Base-by-base conservation (phyloP, 1,139 yeast species). In the Yamadazyma epiphylla region DNA sequence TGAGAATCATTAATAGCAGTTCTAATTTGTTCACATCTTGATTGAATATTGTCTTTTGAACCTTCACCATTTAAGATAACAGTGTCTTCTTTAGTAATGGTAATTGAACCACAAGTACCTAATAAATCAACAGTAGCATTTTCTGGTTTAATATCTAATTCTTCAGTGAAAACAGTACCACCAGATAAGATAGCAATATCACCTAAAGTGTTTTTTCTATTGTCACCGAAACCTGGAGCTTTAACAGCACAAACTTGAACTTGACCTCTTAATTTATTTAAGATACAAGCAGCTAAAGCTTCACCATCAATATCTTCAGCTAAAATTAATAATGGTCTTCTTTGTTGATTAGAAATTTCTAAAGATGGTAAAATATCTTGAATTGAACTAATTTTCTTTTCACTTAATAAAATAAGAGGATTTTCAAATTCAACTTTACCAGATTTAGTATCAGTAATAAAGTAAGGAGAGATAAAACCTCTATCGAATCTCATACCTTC, bases 401-500 rank as follows among this genome's bases (percentile, higher is more conserved):
- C 98, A 42, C 94, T 81, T 45, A 91, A 74, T 56, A 91, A 74
- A 43, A 91, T 49, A 58, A 89, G 74, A 45, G 98, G 98, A 69
- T 86, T 87, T 70, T 91, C 97, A 50, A 91, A 89, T 69, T 91
- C 98, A 45, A 87, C 95, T 74, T 91, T 91, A 58, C 95, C 96
- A 38, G 91, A 77, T 74, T 91, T 91, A 56, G 96, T 77, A 65
- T 91, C 89, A 53, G 98, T 91, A 66, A 91, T 87, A 65, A 91
- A 91, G 76, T 91, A 91, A 37, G 98, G 98, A 28, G 97, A 89
- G 55, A 91, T 91, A 76, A 76, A 91, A 54, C 98, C 98, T 60
- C 98, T 88, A 73, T 91, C 98, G 54, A 94, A 91, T 69, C 91
- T 83, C 98, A 91, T 91, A 71, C 98, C 98, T 70, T 91, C 98